Base-by-base conservation (phyloP, 225 moss, liverwort and hornwort species). In the Pleurozium schreberi region DNA sequence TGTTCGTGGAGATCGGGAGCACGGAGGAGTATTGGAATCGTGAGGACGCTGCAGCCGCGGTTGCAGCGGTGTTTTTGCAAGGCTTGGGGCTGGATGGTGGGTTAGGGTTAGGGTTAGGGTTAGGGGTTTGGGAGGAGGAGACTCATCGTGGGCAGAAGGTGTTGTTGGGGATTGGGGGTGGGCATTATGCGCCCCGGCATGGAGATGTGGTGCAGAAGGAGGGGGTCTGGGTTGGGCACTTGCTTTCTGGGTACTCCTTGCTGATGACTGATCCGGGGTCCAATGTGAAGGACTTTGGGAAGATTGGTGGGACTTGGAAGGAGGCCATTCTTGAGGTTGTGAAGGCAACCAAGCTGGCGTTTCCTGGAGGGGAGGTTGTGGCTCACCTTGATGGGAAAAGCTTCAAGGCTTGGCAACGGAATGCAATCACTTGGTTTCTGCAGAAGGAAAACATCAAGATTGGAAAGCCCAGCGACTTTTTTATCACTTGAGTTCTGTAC, bases 1-100 rank as follows among this genome's bases (percentile, higher is more conserved):
- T 98, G 98, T 98, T 97, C 85, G 96, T 98, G 27, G 98, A 98
- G 90, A 98, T 98, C 76, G 98, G 98, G 69, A 95, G 93, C 90
- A 94, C 96, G 19, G 92, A 93, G 82, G 96, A 95, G 25, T 97
- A 96, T 66, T 98, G 98, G 98, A 89, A 89, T 59, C 92, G 98
- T 76, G 64, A 92, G 85, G 98, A 98, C 81, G 98, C 98, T 4
- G 97, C 96, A 4, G 91, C 90, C 9, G 91, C 93, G 38, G 88
- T 98, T 33, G 98, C 98, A 33, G 87, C 92, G 49, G 91, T 98
- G 69, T 92, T 93, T 60, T 18, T 70, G 60, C 74, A 91, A 85
- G 93, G 93, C 3, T 81, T 95, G 52, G 93, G 95, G 65, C 83
- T 98, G 78, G 96, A 95, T 78, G 95, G 94, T 49, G 93, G 92